Evolutionary conservation across 2,329 filamentous ascomycete species (phyloP), one percentile per base, ranked within the genome.

Genomic region (Dothideomycetidae sp.): DNA sequence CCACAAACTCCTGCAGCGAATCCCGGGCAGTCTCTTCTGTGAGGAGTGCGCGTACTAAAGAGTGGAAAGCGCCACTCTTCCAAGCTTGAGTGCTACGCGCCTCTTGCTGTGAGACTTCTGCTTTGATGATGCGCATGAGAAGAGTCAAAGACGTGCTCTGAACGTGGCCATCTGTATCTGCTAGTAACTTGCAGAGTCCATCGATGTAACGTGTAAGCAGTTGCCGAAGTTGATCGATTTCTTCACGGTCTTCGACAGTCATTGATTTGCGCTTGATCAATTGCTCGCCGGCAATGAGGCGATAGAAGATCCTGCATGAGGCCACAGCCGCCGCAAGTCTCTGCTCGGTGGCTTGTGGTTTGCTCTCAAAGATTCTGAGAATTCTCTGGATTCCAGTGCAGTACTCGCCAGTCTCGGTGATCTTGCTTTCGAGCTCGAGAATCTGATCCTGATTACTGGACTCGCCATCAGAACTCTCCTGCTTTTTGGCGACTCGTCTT

Each of bases 371-470:
- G 50, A 75, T 69, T 29, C 68, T 68, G 31, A 93, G 64, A 26
- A 96, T 62, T 9, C 70, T 72, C 5, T 74, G 70, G 51, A 96
- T 88, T 53, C 93, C 84, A 65, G 93, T 93, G 67, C 92, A 93
- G 60, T 93, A 73, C 57, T 85, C 83, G 52, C 76, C 81, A 34
- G 85, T 93, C 57, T 90, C 78, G 44, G 85, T 61, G 39, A 96
- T 85, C 40, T 81, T 78, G 45, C 73, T 68, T 61, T 94, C 86
- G 38, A 94, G 70, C 37, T 73, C 62, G 29, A 88, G 61, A 42
- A 93, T 81, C 44, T 74, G 70, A 39, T 71, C 67, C 53, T 78
- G 71, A 31, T 64, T 56, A 52, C 75, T 70, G 44, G 69, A 36
- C 11, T 53, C 55, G 37, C 56, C 50, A 26, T 44, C 41, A 36